Evolutionary conservation across 345 rosid species (phyloP).

Genomic region (Linum tenue): DNA sequence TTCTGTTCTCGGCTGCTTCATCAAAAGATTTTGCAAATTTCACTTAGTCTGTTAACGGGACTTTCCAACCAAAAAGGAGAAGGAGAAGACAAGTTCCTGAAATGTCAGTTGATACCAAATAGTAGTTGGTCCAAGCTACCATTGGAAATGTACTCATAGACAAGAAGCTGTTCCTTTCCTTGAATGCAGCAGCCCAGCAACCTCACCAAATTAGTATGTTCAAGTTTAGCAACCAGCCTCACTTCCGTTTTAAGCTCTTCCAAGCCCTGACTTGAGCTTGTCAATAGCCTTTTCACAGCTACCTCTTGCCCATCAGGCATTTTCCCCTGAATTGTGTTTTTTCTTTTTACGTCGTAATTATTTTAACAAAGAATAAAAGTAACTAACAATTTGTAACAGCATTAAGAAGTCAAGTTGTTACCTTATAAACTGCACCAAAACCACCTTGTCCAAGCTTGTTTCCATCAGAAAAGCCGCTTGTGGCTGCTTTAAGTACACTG

Average conservation of each 20-base stretch:
- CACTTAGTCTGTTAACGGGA: no score
- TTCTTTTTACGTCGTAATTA: background rate
- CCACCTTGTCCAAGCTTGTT: conserved; percentile 1
- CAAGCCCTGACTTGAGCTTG: background rate
- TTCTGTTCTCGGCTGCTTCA: background rate
- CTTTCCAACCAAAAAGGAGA: no score
- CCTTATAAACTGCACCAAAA: conserved; percentile 2
- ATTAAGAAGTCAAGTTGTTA: background rate
- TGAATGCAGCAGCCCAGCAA: conserved; percentile 2
- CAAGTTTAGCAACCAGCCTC: background rate
- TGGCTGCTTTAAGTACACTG: background rate
- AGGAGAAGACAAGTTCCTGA: no score
- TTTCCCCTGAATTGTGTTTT: background rate
- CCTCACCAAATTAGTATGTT: background rate
- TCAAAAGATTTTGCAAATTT: no score
- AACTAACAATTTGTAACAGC: background rate
- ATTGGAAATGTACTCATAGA: conserved; percentile 2
- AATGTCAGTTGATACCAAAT: background rate
- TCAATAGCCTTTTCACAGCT: conserved; percentile 2
- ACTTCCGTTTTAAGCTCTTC: conserved; percentile 5
- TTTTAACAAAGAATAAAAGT: background rate
- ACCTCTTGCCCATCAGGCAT: background rate
- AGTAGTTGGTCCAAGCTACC: background rate
- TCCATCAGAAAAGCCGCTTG: background rate
- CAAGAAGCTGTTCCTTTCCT: background rate